These are phyloP conservation scores for Beverwykella pulmonaria DNA, from an alignment of 495 filamentous ascomycete species.

Conservation along the genomic window DNA sequence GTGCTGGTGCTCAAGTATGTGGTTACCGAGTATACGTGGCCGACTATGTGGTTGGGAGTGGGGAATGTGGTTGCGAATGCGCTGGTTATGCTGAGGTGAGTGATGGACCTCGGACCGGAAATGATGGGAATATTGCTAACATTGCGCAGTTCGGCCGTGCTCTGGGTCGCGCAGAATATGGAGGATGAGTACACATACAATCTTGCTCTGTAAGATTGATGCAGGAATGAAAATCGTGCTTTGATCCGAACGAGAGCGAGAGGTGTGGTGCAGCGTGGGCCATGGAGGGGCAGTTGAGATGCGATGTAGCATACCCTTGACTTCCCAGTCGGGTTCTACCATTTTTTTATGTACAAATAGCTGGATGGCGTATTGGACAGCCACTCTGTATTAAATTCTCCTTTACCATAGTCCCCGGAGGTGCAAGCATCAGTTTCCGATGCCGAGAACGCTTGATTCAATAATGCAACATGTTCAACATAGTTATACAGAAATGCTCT, in stretches of 20 bases:
- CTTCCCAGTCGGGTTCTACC: background rate
- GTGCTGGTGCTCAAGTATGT: slow-evolving; percentile 92
- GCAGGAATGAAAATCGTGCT: too few relatives aligned
- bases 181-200: slow-evolving; percentile 99
- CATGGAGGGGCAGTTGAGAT: background rate
- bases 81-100: slow-evolving; percentile 83
- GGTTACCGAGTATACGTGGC: slow-evolving; percentile 74
- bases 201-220: slow-evolving; percentile 76
- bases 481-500: slow-evolving; percentile 20
- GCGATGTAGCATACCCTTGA: slow-evolving; percentile 8
- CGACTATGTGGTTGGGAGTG: slow-evolving; percentile 88
- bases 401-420: background rate
- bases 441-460: background rate
- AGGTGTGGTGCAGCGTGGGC: slow-evolving; percentile 7
- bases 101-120: too few relatives aligned
- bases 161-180: slow-evolving; percentile 98
- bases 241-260: too few relatives aligned
- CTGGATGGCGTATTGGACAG: slow-evolving; percentile 18
- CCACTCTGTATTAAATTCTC: background rate
- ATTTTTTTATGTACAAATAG: slow-evolving; percentile 20
- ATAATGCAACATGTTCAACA: slow-evolving; percentile 21
- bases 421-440: background rate
- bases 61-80: slow-evolving; percentile 89
- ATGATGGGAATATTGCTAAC: too few relatives aligned
- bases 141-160: slow-evolving; percentile 70